A percentile compares a stretch with the other conserved stretches of the same genome.
phyloP scores from a whole-genome alignment of 2,329 filamentous ascomycete species.

The Metarhizium humberi region DNA sequence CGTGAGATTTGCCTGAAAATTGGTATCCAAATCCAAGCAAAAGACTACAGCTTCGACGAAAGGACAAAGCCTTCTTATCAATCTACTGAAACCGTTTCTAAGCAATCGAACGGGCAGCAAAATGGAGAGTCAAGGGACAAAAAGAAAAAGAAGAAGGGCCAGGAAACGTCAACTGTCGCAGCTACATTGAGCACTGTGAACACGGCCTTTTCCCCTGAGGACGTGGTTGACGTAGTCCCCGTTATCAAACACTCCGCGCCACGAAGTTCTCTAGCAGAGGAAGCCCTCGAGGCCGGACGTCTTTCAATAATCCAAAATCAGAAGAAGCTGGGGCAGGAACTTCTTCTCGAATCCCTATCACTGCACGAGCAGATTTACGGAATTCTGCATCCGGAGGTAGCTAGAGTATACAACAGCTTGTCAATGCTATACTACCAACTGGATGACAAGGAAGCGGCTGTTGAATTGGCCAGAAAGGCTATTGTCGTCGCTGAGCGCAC shows the following conservation, averaged over 20 bases:
- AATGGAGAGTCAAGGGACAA: constrained; percentile 31
- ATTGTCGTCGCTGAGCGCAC: constrained; percentile 94
- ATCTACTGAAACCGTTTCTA: constrained; percentile 19
- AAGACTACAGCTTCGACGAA: constrained; percentile 35
- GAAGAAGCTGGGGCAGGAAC: constrained; percentile 90
- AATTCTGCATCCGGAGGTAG: constrained; percentile 92
- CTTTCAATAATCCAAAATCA: constrained; percentile 95
- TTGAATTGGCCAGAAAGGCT: constrained; percentile 92
- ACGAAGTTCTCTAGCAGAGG: constrained; percentile 83
- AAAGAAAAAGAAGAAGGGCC: constrained; percentile 58
- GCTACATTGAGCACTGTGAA: constrained; percentile 30
- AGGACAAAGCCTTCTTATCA: constrained; percentile 21
- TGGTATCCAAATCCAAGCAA: constrained; percentile 77
- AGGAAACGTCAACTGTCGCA: constrained; percentile 43
- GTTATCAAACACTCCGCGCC: constrained; percentile 91
- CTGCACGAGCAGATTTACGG: constrained; percentile 98
- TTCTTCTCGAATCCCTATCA: constrained; percentile 90
- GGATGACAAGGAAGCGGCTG: constrained; percentile 93
- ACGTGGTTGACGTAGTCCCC: constrained; percentile 88
- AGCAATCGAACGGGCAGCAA: constrained; percentile 28
- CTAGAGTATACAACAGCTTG: constrained; percentile 85
- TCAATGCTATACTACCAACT: constrained; percentile 95
- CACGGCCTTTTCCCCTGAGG: constrained; percentile 63
- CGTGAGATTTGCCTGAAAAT: constrained; percentile 84
- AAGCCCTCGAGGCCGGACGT: constrained; percentile 88